Base-by-base conservation (phyloP, 2,329 filamentous ascomycete species). In the Trichoderma atroviride region DNA sequence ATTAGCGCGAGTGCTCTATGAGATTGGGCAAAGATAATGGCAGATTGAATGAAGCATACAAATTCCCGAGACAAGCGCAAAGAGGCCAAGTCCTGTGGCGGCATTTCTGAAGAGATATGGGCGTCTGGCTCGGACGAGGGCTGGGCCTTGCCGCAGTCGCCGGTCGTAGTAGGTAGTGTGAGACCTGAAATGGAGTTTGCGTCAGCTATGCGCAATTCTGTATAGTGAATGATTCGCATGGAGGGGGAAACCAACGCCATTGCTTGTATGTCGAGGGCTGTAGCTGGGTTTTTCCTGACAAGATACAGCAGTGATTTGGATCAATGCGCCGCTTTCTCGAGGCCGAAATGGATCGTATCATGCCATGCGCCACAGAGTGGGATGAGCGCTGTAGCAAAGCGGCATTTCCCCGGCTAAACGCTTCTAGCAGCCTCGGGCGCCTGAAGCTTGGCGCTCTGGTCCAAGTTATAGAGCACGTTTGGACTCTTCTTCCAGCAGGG, bases 51-150 rank as follows among this genome's bases (percentile, higher is more conserved):
- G n/a, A 19, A n/a, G 88, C 93, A 72, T 88, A 99, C 96, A 99
- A 75, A 99, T 92, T 72, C 89, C 89, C 72, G 93, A 85, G n/a
- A 92, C 90, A 74, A 98, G 89, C 24, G 85, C 86, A 74, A 91
- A 85, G 60, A 98, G 86, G 16, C 85, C 88, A n/a, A 92, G 77
- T 22, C 96, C 96, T 0, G 94, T 93, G 70, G 95, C 76, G 33
- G 91, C 86, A 81, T 99, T 99, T 84, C 92, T 96, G 81, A 97
- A 83, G 52, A 99, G 86, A 80, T 96, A 99, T 61, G 96, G 96
- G 75, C 93, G 90, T 75, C 96, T 90, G 68, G 96, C 95, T 78
- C 96, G 92, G 79, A 97, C 91, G 73, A 99, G 89, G 68, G 96
- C 92, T 60, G 94, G 91, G 71, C 92, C 92, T 81, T 96, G 94